Evolutionary conservation across 129 eudicot species (phyloP).

Genomic region (Mikania micrantha): DNA sequence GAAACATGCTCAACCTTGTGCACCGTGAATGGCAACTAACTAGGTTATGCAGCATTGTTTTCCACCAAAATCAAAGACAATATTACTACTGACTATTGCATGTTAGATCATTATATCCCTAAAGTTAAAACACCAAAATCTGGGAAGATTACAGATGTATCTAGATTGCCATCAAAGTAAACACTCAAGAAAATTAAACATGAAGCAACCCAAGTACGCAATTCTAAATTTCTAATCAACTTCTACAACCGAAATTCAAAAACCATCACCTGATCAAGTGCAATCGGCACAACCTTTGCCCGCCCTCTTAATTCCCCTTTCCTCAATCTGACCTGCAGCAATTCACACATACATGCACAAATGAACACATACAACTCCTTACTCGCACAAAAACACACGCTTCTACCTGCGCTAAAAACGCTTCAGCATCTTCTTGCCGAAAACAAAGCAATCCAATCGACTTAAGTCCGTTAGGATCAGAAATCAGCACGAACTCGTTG

Average conservation of each 20-base stretch:
- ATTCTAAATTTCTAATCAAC: not conserved
- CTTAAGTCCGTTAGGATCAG: conserved; percentile 69
- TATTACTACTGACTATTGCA: not conserved
- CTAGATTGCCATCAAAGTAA: not conserved
- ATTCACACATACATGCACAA: not conserved
- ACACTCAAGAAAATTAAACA: not conserved
- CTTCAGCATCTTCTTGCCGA: conserved; percentile 85
- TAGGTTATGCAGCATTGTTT: not conserved
- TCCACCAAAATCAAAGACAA: not conserved
- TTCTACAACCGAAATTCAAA: not conserved
- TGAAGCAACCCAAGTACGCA: too few relatives aligned
- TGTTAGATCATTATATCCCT: not conserved
- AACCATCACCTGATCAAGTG: conserved; percentile 78
- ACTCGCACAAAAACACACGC: not conserved
- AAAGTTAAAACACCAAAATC: not conserved
- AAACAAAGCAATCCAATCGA: conserved; percentile 91
- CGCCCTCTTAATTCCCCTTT: conserved; percentile 63
- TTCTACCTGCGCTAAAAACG: conserved; percentile 80
- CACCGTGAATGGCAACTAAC: too few relatives aligned
- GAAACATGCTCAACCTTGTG: too few relatives aligned
- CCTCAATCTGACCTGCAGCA: conserved; percentile 60
- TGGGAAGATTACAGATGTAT: not conserved
- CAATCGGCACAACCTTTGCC: conserved; percentile 79
- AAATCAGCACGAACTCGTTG: conserved; percentile 78
- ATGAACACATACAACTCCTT: not conserved